Base-by-base conservation (phyloP, 306 rosid genomes). In the Fagus sylvatica region DNA sequence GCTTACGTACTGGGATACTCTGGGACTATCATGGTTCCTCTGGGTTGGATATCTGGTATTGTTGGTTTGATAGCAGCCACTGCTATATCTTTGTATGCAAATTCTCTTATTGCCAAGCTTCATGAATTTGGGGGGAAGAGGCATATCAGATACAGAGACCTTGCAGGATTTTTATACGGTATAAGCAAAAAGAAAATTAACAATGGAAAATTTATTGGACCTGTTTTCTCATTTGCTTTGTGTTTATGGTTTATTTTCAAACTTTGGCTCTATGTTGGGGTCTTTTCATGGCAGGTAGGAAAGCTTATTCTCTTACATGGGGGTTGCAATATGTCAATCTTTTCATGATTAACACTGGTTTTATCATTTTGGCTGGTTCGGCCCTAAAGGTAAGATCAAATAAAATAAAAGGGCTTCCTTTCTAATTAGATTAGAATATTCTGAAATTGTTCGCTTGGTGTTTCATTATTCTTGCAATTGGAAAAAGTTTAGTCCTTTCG, bases 131-230 rank as follows among this genome's bases (percentile, higher is more conserved):
- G 98, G 16, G 98, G 98, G 72, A 88, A 75, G 69, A 87, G 98
- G 89, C 98, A 92, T 81, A 95, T 95, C 82, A 83, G 98, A 86
- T 95, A 95, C 80, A 89, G 98, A 79, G 98, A 95, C 79, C 93
- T 95, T 78, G 98, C 98, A 6, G 97, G 98, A 17, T 86, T 61
- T 79, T 51, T 92, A 19, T 95, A 95, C 30, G 98, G 98, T 94
- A 83, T 69, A 85, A 15, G 69, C 12, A 76, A 62, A 69, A 1
- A 37, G 22, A 13, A 59, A 66, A 13, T 17, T n/a, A 49, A 60
- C 54, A 70, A n/a, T 4, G 4, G 37, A 4, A 41, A 4, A 10
- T 41, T 61, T 10, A 48, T 3, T 57, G 46, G 33, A 19, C 33
- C 53, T 15, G 48, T 42, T 40, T 72, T 41, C 16, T 36, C 9